A percentile compares a stretch with the other conserved stretches of the same genome.
Conservation (phyloP, 2,329 filamentous ascomycete species). For the Microdochium trichocladiopsis region DNA sequence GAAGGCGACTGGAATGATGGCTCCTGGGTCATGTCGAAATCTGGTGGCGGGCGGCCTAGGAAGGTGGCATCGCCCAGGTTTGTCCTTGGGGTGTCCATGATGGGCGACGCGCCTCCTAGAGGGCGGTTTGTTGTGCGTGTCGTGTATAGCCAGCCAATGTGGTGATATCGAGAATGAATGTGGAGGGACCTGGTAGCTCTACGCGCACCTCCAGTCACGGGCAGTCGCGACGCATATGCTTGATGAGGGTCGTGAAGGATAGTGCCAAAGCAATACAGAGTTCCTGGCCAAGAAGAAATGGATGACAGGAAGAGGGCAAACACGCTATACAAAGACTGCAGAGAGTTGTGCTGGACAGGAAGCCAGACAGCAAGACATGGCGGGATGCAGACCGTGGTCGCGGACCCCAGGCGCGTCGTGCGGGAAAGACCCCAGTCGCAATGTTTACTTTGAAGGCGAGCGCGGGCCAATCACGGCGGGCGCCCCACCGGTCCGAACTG, state of each 20-base stretch:
- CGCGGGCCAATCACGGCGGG: background rate
- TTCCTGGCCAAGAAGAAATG: background rate
- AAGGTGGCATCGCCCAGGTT: conserved; percentile 80
- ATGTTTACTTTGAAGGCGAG: background rate
- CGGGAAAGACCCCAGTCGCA: background rate
- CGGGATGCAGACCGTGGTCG: background rate
- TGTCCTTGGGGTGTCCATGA: conserved; percentile 77
- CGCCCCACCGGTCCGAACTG: background rate
- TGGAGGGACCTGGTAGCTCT: background rate
- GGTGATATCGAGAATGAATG: background rate
- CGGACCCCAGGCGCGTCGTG: background rate
- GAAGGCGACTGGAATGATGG: conserved; percentile 78
- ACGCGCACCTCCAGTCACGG: background rate
- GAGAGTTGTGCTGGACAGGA: background rate
- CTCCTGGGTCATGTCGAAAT: conserved; percentile 81
- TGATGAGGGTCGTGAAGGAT: background rate
- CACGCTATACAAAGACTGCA: background rate
- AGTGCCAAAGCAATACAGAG: background rate
- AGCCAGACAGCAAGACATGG: background rate
- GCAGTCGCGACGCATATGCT: background rate
- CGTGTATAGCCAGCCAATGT: background rate
- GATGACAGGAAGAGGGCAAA: background rate
- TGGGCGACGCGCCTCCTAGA: background rate
- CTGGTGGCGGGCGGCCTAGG: conserved; percentile 55
- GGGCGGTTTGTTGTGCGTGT: background rate